Base-by-base conservation (phyloP, 2,329 filamentous ascomycete genomes). In the Zymoseptoria passerinii region DNA sequence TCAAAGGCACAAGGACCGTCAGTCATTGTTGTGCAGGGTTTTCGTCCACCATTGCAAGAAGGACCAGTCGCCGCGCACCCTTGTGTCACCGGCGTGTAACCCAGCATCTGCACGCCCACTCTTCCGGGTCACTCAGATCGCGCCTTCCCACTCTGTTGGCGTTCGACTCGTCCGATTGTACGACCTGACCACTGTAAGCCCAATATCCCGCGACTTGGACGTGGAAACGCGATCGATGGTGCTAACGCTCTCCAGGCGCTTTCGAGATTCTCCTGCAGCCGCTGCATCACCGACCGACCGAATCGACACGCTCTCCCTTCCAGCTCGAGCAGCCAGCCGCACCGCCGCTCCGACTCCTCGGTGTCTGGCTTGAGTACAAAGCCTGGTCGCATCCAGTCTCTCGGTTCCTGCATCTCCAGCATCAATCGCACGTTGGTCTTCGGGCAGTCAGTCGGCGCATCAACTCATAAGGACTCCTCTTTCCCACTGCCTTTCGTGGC, bases 21-120 rank as follows among this genome's bases (percentile, higher is more conserved):
- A 49, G 35, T 44, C 52, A 52, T 55, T 52, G 52, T 55, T 52
- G 48, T 53, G 52, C 48, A 35, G 49, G 20, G 23, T 7, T 44
- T 16, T 44, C 35, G 74, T 73, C 65, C 66, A 65, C 61, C 56
- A 62, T 61, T 58, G 56, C 57, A 65, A 16, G 59, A 55, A 55
- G 58, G 58, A 58, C 53, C 63, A 59, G 56, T 66, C 64, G 63
- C 61, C 58, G 58, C 61, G 63, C 64, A 67, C 61, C 62, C 63
- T 67, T 63, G 68, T 70, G 61, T 59, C 55, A 71, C 69, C 55
- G 54, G 56, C 54, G 68, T 72, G 75, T 75, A 68, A 72, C 75
- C 75, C 75, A 69, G 71, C 73, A 70, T 74, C 74, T 78, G 75
- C 76, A 73, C 76, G 72, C 76, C 75, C 76, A 73, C 73, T 72